Evolutionary conservation across 495 filamentous ascomycete genomes (phyloP).

Genomic region (Penicillium robsamsonii): DNA sequence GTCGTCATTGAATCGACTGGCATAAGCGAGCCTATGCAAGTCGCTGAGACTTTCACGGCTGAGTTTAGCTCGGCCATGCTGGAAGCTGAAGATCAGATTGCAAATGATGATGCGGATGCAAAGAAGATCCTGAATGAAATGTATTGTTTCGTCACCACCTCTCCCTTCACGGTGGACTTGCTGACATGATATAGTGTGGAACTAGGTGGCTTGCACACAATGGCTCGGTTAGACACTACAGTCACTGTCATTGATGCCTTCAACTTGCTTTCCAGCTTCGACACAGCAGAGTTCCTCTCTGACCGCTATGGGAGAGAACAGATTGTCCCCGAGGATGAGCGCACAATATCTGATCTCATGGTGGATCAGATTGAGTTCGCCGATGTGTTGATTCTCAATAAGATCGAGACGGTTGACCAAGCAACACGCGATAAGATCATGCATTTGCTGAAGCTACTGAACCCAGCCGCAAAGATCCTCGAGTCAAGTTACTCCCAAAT

Average conservation of each 20-base stretch:
- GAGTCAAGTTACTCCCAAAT: slow-evolving; percentile 45
- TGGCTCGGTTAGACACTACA: slow-evolving; percentile 57
- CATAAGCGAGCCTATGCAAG: slow-evolving; percentile 62
- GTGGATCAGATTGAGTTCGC: slow-evolving; percentile 64
- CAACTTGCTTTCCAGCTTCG: slow-evolving; percentile 55
- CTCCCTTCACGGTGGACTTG: not conserved
- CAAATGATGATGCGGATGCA: slow-evolving; percentile 31
- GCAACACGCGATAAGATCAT: slow-evolving; percentile 39
- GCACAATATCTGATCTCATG: slow-evolving; percentile 59
- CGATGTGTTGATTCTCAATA: slow-evolving; percentile 58
- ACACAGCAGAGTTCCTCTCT: slow-evolving; percentile 55
- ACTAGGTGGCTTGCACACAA: slow-evolving; percentile 49
- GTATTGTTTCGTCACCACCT: slow-evolving; percentile 18
- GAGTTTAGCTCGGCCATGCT: slow-evolving; percentile 48
- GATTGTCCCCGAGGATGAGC: slow-evolving; percentile 54
- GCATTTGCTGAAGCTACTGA: slow-evolving; percentile 47
- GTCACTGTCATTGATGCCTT: slow-evolving; percentile 60
- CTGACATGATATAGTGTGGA: slow-evolving; percentile 34
- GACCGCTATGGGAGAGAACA: slow-evolving; percentile 44
- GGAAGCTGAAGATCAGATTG: slow-evolving; percentile 34
- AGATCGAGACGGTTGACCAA: slow-evolving; percentile 45
- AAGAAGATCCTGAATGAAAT: slow-evolving; percentile 40
- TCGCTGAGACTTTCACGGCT: slow-evolving; percentile 58
- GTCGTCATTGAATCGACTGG: slow-evolving; percentile 60
- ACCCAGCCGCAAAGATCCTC: slow-evolving; percentile 51